Percentiles rank a stretch among this genome's conserved stretches.
These are phyloP conservation scores for Candida boidinii DNA, from an alignment of 805 yeast species.

Conservation along the genomic window DNA sequence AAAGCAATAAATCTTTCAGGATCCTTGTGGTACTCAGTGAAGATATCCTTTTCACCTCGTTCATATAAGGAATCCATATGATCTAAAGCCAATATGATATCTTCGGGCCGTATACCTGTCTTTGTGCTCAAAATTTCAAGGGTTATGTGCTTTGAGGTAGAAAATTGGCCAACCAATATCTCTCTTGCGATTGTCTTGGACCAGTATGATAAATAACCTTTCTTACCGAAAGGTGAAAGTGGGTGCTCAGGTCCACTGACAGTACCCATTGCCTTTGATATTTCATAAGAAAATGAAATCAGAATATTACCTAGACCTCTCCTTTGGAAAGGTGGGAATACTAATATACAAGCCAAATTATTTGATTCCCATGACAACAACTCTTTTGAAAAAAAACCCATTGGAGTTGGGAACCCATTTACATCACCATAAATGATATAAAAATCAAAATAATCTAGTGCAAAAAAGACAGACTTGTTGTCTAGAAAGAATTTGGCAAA, in stretches of 20 bases:
- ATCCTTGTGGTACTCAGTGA: conserved; percentile 20
- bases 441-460: conserved; percentile 72
- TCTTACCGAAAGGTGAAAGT: conserved; percentile 69
- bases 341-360: conserved; percentile 84
- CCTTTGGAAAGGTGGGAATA: conserved; percentile 89
- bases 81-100: conserved; percentile 50
- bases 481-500: conserved; percentile 85
- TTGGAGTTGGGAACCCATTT: conserved; percentile 37
- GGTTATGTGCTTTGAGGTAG: conserved; percentile 24
- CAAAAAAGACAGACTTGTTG: conserved; percentile 80
- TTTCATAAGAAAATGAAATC: conserved; percentile 74
- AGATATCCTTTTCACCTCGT: conserved; percentile 14
- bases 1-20: conserved; percentile 13
- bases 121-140: conserved; percentile 40
- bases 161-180: conserved; percentile 31
- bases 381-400: conserved; percentile 94
- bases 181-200: conserved; percentile 39
- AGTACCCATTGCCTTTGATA: conserved; percentile 55
- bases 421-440: conserved; percentile 58
- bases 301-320: conserved; percentile 68
- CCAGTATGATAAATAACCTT: conserved; percentile 75
- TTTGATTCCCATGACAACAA: conserved; percentile 69
- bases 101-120: conserved; percentile 61
- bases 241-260: conserved; percentile 92
- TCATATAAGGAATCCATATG: conserved; percentile 38